These are phyloP conservation scores for Leonotis leonurus DNA, from an alignment of 257 asterid species.

Conservation along the genomic window DNA sequence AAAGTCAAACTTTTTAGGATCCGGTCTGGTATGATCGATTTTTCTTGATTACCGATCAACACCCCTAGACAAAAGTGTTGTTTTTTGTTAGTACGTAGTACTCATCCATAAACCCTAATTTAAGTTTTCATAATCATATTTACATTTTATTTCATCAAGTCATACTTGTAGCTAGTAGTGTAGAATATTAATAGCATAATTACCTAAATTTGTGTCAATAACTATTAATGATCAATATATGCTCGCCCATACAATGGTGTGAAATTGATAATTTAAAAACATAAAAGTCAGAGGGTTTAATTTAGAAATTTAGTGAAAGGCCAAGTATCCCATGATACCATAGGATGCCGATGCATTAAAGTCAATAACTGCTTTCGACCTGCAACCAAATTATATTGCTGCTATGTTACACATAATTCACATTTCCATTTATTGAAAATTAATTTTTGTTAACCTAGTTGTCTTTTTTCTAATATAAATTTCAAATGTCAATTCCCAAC, in stretches of 20 bases:
- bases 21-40: too few species aligned
- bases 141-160: too few species aligned
- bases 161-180: too few species aligned
- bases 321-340: constrained; percentile 31
- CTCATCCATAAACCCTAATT: too few species aligned
- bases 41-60: too few species aligned
- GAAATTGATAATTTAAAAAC: constrained; percentile 2
- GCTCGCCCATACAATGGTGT: neutral
- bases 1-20: too few species aligned
- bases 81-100: too few species aligned
- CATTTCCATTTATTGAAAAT: constrained; percentile 2
- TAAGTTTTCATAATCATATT: too few species aligned
- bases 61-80: too few species aligned
- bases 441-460: neutral
- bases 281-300: constrained; percentile 20
- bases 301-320: constrained; percentile 17
- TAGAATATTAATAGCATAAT: too few species aligned
- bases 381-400: constrained; percentile 15
- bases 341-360: constrained; percentile 26
- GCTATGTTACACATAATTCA: constrained; percentile 1
- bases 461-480: neutral
- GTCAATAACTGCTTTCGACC: constrained; percentile 28
- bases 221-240: neutral
- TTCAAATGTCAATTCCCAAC: neutral
- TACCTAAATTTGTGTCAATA: too few species aligned